Base-by-base conservation (phyloP, 306 rosid species). In the Cyclanthera cordifolia region DNA sequence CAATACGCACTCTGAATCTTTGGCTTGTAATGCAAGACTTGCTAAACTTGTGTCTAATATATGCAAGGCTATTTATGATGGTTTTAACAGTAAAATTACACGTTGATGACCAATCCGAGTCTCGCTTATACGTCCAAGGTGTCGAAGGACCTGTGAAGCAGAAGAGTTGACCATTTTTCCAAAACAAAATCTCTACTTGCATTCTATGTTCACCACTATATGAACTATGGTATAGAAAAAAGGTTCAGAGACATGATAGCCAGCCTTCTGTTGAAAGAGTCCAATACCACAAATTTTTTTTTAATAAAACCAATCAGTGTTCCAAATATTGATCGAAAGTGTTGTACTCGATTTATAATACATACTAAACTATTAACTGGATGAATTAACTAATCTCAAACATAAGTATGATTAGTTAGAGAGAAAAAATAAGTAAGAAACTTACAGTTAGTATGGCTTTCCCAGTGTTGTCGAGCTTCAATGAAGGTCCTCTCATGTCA, bases 381-480 rank as follows among this genome's bases (percentile, higher is more conserved):
- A 0, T 60, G 67, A 60, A 30, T 34, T 23, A 60, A 60, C 8
- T 60, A 1, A n/a, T 61, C 49, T 61, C 50, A 27, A 61, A 61
- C 25, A 39, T 39, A 12, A 4, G 50, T 61, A 39, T 19, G 49
- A 61, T 39, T 4, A 25, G 15, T 37, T 14, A 23, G 24, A n/a
- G 50, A 39, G 68, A 8, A 1, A 47, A 43, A 12, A 20, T 69
- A 19, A 11, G 20, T 50, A 43, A 37, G 63, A 67, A 43, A 75
- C 87, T 79, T 74, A 89, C 95, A 2, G 96, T 89, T 58, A 93
- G 73, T 72, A 89, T 89, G 71, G 96, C 86, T 78, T 89, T 89
- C 79, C 98, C 98, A 65, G 88, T 87, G 81, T 89, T 81, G 84
- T 87, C 96, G 72, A 81, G 95, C 82, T 87, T 93, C 81, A 93